These are phyloP conservation scores for Neofusicoccum cordaticola DNA, from an alignment of 2,329 filamentous ascomycete genomes.

Conservation along the genomic window DNA sequence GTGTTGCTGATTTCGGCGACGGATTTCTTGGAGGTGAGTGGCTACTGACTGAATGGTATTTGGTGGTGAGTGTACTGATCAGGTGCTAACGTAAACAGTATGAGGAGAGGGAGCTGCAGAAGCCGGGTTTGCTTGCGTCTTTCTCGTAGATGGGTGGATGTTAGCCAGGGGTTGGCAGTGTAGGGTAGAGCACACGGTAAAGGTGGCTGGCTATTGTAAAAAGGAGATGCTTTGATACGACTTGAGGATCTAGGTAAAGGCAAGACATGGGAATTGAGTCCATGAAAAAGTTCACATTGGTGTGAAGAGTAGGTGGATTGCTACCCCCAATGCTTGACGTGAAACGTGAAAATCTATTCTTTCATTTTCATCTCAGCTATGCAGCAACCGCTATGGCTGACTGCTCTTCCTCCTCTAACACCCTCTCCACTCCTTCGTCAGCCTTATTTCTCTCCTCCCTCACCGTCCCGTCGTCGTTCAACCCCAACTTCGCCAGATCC, in stretches of 20 bases:
- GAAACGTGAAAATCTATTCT: neutral
- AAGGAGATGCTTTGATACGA: neutral
- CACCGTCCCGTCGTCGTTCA: slow-evolving; percentile 13
- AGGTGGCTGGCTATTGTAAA: neutral
- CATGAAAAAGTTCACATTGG: too few relatives aligned
- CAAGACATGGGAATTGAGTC: neutral
- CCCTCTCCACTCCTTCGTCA: neutral
- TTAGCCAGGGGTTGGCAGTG: too few relatives aligned
- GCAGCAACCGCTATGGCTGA: neutral
- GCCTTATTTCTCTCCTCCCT: neutral
- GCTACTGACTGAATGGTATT: slow-evolving; percentile 44
- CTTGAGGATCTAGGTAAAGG: neutral
- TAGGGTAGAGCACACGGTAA: neutral
- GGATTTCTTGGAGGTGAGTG: slow-evolving; percentile 77
- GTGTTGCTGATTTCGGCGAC: slow-evolving; percentile 80
- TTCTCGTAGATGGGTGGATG: neutral
- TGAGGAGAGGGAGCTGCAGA: neutral
- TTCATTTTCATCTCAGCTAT: neutral
- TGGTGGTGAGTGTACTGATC: neutral
- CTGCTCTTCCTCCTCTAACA: neutral
- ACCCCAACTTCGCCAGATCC: slow-evolving; percentile 39
- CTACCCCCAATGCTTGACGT: too few relatives aligned
- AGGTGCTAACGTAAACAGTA: neutral
- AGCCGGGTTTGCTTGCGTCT: neutral
- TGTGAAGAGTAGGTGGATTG: too few relatives aligned